Evolutionary conservation across 164 flowering plant species (phyloP), one percentile per base, ranked within the genome.

Genomic region (Macadamia integrifolia): DNA sequence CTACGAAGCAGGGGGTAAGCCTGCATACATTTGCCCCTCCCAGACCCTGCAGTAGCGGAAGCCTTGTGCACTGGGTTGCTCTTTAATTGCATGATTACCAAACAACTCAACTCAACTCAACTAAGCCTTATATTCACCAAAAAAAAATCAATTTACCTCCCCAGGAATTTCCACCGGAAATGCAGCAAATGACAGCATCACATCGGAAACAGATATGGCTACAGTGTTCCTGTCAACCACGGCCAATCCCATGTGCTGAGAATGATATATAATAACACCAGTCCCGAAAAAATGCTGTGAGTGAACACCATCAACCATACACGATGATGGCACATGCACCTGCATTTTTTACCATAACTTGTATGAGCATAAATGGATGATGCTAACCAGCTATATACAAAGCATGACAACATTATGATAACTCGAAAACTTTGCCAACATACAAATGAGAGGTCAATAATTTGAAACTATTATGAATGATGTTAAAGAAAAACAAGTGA

Each of bases 101-200:
- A 23, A 23, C 23, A 23, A 23, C 23, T 23, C 23, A 23, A 23
- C 23, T 23, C 23, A 23, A 23, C 23, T 23, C 23, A 23, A 23
- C 23, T 23, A 23, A 23, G 23, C 23, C 23, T 23, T 23, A 23
- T 23, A 23, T 23, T 9, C 14, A 69, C 31, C 49, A 57, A 32
- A 35, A 17, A 32, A 29, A 11, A 32, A 13, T 4, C 10, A 60
- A 42, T 55, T 72, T 79, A 91, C 98, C 93, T 93, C 96, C 52
- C 91, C 98, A 10, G 98, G 97, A 74, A 93, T 93, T 79, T 93
- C 98, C 71, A 93, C 84, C 9, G 98, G 98, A 79, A 75, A 93
- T 67, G 97, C 98, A 83, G 96, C 97, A 76, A 93, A 93, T 15
- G 98, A 93, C 46, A 93, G 83, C 94, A 93, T 93, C 62, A 93